These are phyloP conservation scores for Noccaea caerulescens DNA, from an alignment of 345 rosid genomes.

Conservation along the genomic window DNA sequence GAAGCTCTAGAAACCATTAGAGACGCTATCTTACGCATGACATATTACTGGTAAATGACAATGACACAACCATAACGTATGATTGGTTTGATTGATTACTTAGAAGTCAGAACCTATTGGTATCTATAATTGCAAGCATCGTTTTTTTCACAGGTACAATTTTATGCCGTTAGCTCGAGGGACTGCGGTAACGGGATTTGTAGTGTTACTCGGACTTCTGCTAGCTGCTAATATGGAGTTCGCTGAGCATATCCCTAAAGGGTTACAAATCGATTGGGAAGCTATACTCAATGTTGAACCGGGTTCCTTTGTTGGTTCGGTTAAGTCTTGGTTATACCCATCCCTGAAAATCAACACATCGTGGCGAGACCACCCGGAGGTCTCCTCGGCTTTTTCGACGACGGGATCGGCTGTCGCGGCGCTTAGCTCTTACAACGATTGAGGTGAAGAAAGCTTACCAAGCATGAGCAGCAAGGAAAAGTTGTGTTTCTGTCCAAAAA, in stretches of 20 bases:
- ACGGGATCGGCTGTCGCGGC: constrained; percentile 86
- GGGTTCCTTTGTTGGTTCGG: constrained; percentile 57
- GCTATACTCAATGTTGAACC: constrained; percentile 82
- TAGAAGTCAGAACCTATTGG: constrained; percentile 6
- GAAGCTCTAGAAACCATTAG: constrained; percentile 64
- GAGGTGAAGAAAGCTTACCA: constrained; percentile 45
- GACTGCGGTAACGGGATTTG: constrained; percentile 79
- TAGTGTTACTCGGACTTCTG: constrained; percentile 76
- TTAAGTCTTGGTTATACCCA: constrained; percentile 82
- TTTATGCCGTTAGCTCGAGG: constrained; percentile 98
- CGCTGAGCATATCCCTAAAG: constrained; percentile 67
- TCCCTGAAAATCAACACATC: constrained; percentile 70
- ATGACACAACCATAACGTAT: neutral
- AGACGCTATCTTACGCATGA: constrained; percentile 82
- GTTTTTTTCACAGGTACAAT: constrained; percentile 67
- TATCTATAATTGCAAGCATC: neutral
- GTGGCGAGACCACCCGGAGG: constrained; percentile 83
- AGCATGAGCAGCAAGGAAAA: constrained; percentile 19
- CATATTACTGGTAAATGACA: constrained; percentile 83
- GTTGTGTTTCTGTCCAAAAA: constrained; percentile 16
- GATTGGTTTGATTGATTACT: neutral
- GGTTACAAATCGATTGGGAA: constrained; percentile 91
- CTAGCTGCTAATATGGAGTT: constrained; percentile 94
- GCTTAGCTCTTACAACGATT: constrained; percentile 66
- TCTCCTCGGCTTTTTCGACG: constrained; percentile 69